phyloP scores from a whole-genome alignment of 2,329 filamentous ascomycete genomes.

The Neonectria magnoliae region DNA sequence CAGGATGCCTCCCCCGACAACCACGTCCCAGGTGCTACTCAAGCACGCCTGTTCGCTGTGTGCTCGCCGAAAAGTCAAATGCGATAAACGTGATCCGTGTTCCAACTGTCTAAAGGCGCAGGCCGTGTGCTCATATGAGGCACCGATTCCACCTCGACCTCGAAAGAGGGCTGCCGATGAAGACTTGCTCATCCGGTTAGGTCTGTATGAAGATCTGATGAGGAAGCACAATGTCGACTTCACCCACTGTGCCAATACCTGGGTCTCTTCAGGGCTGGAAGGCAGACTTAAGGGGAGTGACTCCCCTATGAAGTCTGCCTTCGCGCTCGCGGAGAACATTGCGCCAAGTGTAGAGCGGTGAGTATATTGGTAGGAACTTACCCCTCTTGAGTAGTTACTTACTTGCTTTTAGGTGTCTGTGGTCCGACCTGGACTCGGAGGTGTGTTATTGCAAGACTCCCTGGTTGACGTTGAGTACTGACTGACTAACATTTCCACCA shows the following conservation, averaged over 20 bases:
- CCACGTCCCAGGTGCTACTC: neutral
- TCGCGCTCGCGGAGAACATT: neutral
- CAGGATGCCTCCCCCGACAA: neutral
- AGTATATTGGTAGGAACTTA: neutral
- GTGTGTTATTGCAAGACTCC: neutral
- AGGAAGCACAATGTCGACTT: slow-evolving; percentile 40
- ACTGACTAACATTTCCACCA: slow-evolving; percentile 17
- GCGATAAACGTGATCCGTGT: slow-evolving; percentile 53
- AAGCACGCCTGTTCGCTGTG: slow-evolving; percentile 36
- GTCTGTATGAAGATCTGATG: slow-evolving; percentile 44
- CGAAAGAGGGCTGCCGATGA: slow-evolving; percentile 44
- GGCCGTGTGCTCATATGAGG: slow-evolving; percentile 39
- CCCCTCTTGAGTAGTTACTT: neutral
- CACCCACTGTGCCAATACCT: slow-evolving; percentile 32
- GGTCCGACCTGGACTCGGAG: slow-evolving; percentile 34
- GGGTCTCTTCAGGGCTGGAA: slow-evolving; percentile 36
- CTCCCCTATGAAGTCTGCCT: neutral
- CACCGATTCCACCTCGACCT: slow-evolving; percentile 30
- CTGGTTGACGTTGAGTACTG: fast-evolving
- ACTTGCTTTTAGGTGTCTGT: slow-evolving; percentile 24
- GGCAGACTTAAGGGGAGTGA: neutral
- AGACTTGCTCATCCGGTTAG: slow-evolving; percentile 37
- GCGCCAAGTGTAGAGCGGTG: slow-evolving; percentile 15
- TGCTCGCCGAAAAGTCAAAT: slow-evolving; percentile 46
- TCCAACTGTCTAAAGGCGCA: slow-evolving; percentile 55